Evolutionary conservation across 495 filamentous ascomycete species (phyloP).

Genomic region (Thozetella sp.): DNA sequence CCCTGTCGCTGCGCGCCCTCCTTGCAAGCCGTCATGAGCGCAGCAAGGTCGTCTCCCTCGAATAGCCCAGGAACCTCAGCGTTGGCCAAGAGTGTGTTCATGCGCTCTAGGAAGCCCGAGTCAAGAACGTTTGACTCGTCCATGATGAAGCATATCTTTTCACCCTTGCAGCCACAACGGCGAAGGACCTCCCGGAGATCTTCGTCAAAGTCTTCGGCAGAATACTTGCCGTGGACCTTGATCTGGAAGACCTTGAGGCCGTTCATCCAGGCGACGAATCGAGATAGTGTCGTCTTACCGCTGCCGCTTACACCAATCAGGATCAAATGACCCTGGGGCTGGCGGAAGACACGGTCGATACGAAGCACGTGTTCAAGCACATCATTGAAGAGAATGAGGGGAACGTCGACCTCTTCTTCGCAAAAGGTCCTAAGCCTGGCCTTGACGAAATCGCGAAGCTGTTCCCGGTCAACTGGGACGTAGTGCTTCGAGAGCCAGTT

Average conservation of each 20-base stretch:
- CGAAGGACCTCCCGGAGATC: constrained; percentile 93
- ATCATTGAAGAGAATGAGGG: constrained; percentile 96
- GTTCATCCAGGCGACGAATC: constrained; percentile 99
- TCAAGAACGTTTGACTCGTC: constrained; percentile 98
- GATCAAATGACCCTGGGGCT: constrained; percentile 97
- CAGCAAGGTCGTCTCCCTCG: constrained; percentile 93
- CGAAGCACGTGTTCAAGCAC: constrained; percentile 96
- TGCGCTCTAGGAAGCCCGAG: constrained; percentile 96
- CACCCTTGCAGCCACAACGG: constrained; percentile 92
- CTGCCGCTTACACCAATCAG: constrained; percentile 97
- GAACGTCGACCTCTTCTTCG: constrained; percentile 98
- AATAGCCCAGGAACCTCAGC: constrained; percentile 98
- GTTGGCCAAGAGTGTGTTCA: constrained; percentile 98
- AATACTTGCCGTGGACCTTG: constrained; percentile 99
- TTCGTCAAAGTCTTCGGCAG: constrained; percentile 97
- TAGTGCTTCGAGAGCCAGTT: constrained; percentile 99
- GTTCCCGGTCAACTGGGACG: constrained; percentile 91
- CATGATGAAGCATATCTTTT: constrained; percentile 99
- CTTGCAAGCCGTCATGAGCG: constrained; percentile 97
- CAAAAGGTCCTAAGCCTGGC: constrained; percentile 97
- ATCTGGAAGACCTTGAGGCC: constrained; percentile 98
- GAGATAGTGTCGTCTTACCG: constrained; percentile 96
- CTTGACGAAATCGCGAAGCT: constrained; percentile 94
- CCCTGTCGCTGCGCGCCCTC: constrained; percentile 97
- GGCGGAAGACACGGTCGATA: constrained; percentile 97